Base-by-base conservation (phyloP, 2,329 filamentous ascomycete genomes). In the Aureobasidium lini region DNA sequence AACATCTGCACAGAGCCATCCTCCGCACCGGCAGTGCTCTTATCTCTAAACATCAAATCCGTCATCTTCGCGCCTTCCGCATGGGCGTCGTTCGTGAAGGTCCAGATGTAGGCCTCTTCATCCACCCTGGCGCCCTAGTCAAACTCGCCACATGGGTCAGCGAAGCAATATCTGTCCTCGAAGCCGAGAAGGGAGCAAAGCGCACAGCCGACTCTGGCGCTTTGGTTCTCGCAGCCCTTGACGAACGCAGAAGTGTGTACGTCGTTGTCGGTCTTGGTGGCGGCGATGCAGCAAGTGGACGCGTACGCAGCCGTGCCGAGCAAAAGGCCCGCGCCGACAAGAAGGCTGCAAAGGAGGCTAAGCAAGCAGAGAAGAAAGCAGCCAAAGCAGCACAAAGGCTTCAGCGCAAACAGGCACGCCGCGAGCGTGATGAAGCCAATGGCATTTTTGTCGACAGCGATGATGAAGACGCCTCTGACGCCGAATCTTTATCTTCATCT, bases 71-170 rank as follows among this genome's bases (percentile, higher is more conserved):
- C 49, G 89, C 93, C 0, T 99, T 97, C 72, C 89, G 94, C 52
- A 91, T 99, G 81, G 95, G 89, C 36, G 88, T 97, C 4, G 91
- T 99, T 66, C 96, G 95, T 70, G 94, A 97, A 68, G 91, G 93
- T 0, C 90, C 92, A 0, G 94, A 97, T 66, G 88, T 95, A 0
- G 76, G 83, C n/a, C 81, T 97, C 10, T 99, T 99, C 74, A 91
- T 87, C 0, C 93, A 97, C 68, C 92, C 94, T 0, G 90, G 92
- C 6, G 94, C 94, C 1, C 77, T 99, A 28, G 95, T 92, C 2
- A 96, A 97, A 72, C 81, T 99, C 13, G 92, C 93, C 0, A 80
- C 96, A 3, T 99, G 94, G 94, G 84, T 99, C 43, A 90, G 88
- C 47, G 93, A 97, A 74, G 94, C 94, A 0, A 86, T 97, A 46